Evolutionary conservation across 768 basidiomycete genomes (phyloP).

Genomic region (Tephrocybe sp.): DNA sequence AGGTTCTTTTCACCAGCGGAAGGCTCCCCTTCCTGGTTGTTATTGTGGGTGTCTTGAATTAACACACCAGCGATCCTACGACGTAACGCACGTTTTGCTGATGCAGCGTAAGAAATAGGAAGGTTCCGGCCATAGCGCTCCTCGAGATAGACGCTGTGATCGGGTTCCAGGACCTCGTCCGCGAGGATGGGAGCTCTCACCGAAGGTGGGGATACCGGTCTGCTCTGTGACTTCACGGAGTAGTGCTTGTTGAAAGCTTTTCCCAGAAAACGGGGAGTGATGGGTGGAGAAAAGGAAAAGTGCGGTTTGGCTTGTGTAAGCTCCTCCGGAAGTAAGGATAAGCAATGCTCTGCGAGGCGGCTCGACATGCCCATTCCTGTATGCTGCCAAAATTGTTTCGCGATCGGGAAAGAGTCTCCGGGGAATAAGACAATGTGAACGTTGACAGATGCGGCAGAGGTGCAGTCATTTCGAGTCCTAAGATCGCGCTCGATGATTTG

Average conservation of each 20-base stretch:
- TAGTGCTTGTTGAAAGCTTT: slow-evolving; percentile 62
- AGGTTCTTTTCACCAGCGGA: slow-evolving; percentile 46
- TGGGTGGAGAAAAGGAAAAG: slow-evolving; percentile 29
- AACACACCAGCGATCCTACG: slow-evolving; percentile 87
- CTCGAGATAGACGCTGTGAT: slow-evolving; percentile 80
- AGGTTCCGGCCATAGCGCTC: slow-evolving; percentile 94
- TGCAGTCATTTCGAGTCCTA: slow-evolving; percentile 20
- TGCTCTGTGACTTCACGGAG: slow-evolving; percentile 34
- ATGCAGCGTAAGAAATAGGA: slow-evolving; percentile 64
- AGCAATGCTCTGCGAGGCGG: slow-evolving; percentile 79
- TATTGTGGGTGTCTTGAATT: slow-evolving; percentile 53
- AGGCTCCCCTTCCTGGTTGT: slow-evolving; percentile 31
- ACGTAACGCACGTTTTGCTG: slow-evolving; percentile 88
- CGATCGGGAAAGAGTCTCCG: slow-evolving; percentile 53
- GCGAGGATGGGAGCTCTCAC: slow-evolving; percentile 7
- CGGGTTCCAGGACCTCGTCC: slow-evolving; percentile 53
- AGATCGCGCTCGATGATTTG: slow-evolving; percentile 25
- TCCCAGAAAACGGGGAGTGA: slow-evolving; percentile 29
- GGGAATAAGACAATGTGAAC: slow-evolving; percentile 86
- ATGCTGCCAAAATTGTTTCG: slow-evolving; percentile 97
- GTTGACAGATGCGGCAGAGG: slow-evolving; percentile 41
- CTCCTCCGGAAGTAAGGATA: slow-evolving; percentile 64
- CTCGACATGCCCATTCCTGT: slow-evolving; percentile 89
- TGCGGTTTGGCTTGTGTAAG: slow-evolving; percentile 22
- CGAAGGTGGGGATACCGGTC: slow-evolving; percentile 5